These are phyloP conservation scores for Globisporangium nagaii DNA, from an alignment of 352 stramenopile genomes.

Conservation along the genomic window DNA sequence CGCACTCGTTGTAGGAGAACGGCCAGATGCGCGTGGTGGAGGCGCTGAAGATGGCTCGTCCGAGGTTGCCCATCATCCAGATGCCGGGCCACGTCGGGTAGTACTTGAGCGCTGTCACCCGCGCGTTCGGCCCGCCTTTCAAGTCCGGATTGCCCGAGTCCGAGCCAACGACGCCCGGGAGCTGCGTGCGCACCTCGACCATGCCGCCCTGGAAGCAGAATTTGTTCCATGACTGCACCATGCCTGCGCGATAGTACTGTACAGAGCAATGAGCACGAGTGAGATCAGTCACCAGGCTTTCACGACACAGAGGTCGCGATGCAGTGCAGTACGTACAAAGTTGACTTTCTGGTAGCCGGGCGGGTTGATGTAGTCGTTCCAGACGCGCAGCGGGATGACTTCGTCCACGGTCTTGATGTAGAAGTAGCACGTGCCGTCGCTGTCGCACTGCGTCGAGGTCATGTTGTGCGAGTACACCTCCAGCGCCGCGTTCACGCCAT, in stretches of 20 bases:
- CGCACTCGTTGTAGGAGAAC: slow-evolving; percentile 80
- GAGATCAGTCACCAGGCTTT: neutral
- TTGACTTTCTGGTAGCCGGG: slow-evolving; percentile 34
- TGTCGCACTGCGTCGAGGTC: slow-evolving; percentile 38
- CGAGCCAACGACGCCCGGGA: slow-evolving; percentile 40
- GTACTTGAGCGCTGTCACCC: slow-evolving; percentile 44
- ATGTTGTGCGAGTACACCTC: slow-evolving; percentile 58
- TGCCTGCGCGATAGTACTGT: slow-evolving; percentile 15
- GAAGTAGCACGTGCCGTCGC: slow-evolving; percentile 36
- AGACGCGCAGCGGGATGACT: slow-evolving; percentile 41
- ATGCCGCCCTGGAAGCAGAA: slow-evolving; percentile 95
- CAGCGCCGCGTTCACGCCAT: slow-evolving; percentile 51
- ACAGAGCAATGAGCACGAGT: too few relatives aligned
- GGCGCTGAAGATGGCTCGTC: slow-evolving; percentile 76
- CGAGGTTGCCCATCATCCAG: slow-evolving; percentile 88
- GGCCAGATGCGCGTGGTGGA: slow-evolving; percentile 85
- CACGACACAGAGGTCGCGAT: too few relatives aligned
- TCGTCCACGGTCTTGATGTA: slow-evolving; percentile 42
- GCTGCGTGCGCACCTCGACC: slow-evolving; percentile 38
- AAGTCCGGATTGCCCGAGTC: slow-evolving; percentile 12
- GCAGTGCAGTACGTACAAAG: slow-evolving; percentile 42
- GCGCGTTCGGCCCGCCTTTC: slow-evolving; percentile 12
- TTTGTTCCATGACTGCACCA: slow-evolving; percentile 93
- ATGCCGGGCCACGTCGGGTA: slow-evolving; percentile 75
- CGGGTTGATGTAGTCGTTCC: slow-evolving; percentile 52